Percentiles rank a stretch among this genome's conserved stretches.
phyloP scores from a whole-genome alignment of 2,329 filamentous ascomycete species.

The Xylaria sp. region DNA sequence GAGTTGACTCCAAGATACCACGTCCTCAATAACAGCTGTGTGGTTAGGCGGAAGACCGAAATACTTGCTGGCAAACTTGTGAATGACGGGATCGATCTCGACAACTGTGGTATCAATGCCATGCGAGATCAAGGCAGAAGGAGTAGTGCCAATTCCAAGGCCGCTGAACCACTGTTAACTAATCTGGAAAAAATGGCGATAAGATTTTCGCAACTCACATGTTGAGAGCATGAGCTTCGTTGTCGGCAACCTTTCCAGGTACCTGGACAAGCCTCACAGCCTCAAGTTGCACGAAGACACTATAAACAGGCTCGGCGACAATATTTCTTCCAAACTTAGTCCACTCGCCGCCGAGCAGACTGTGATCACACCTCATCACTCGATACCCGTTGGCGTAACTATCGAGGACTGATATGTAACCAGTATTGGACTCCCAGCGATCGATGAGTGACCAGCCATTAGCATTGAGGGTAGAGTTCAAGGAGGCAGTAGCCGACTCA shows the following conservation, averaged over 20 bases:
- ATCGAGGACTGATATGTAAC: constrained; percentile 91
- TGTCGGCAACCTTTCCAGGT: constrained; percentile 63
- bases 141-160: constrained; percentile 90
- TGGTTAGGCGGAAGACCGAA: constrained; percentile 83
- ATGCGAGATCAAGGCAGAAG: constrained; percentile 84
- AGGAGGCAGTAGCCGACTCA: constrained; percentile 64
- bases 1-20: constrained; percentile 72
- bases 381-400: constrained; percentile 76
- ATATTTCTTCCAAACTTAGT: constrained; percentile 63
- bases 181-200: constrained; percentile 14
- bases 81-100: constrained; percentile 91
- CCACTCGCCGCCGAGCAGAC: constrained; percentile 93
- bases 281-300: constrained; percentile 95
- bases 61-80: constrained; percentile 83
- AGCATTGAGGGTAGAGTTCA: constrained; percentile 73
- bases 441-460: constrained; percentile 81
- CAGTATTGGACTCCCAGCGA: constrained; percentile 85
- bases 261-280: constrained; percentile 83
- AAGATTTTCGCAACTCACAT: constrained; percentile 67
- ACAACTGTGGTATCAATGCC: constrained; percentile 93
- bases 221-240: constrained; percentile 81
- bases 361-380: constrained; percentile 92
- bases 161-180: constrained; percentile 65
- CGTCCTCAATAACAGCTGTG: constrained; percentile 83
- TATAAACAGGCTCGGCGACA: constrained; percentile 88